Evolutionary conservation across 1,284 basidiomycete species (phyloP), one percentile per base, ranked within the genome.

Genomic region (Sporisorium reilianum): DNA sequence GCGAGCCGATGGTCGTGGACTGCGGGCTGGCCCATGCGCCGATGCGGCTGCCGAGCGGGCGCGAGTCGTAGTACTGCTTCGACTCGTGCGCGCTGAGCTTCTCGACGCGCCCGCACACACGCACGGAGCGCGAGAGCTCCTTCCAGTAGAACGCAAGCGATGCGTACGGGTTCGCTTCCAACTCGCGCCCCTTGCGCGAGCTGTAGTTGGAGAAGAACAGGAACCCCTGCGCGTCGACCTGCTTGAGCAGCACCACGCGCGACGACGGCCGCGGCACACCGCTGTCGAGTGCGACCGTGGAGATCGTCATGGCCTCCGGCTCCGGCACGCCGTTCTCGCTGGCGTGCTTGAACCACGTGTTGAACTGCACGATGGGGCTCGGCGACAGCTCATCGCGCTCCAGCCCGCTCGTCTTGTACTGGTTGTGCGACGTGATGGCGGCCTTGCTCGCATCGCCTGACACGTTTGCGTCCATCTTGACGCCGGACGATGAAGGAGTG

Each of bases 181-280:
- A 87, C 85, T 98, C 97, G 36, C 86, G 84, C 2, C 92, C 93
- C 86, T 99, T 99, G 71, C 95, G 90, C 20, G 94, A 96, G 38
- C 89, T 89, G 87, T 99, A 99, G 87, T 99, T 99, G 38, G 95
- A 96, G 88, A 90, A 99, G 87, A 98, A 97, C 58, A 96, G 89
- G 86, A 99, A 97, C 38, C 95, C 83, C 11, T 53, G 16, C 8
- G 74, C 48, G 81, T 94, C 78, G 16, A 79, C 90, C 80, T 94
- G 90, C 85, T 97, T 98, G 81, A 98, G 90, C 71, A 98, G 90
- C 53, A 98, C 95, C 81, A 94, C 89, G 69, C 95, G 91, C 4
- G 92, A 90, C 12, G 93, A 94, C 18, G 96, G 96, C 8, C 79
- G 58, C 25, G 69, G 55, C 8, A 62, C 50, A 1, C 56, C 61